phyloP scores from a whole-genome alignment of 345 rosid species.

The Populus ilicifolia region DNA sequence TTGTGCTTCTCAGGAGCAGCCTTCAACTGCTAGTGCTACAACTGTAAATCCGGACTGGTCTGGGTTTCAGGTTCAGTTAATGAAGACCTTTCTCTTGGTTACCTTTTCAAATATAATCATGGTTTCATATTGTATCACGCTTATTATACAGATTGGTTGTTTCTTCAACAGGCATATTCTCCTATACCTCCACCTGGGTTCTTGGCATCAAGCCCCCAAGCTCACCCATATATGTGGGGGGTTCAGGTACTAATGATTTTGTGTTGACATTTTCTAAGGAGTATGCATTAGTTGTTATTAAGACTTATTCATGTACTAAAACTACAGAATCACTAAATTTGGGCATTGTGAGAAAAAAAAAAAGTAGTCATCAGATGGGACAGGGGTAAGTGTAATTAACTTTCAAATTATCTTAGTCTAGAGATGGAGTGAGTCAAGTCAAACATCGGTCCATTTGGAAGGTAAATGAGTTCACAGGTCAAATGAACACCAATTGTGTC shows the following conservation, averaged over 20 bases:
- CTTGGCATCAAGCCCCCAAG: constrained; percentile 95
- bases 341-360: not conserved
- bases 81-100: constrained; percentile 2
- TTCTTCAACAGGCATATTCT: constrained; percentile 67
- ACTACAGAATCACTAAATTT: not conserved
- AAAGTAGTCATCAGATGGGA: not conserved
- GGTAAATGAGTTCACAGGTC: constrained; percentile 1
- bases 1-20: constrained; percentile 58
- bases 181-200: constrained; percentile 93
- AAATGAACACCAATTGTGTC: not conserved
- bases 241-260: constrained; percentile 64
- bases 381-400: not conserved
- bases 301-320: not conserved
- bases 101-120: not conserved
- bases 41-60: constrained; percentile 87
- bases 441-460: not conserved
- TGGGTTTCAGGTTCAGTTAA: constrained; percentile 75
- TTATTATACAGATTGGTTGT: constrained; percentile 19
- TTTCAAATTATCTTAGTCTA: not conserved
- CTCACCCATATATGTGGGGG: constrained; percentile 99
- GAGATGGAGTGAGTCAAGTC: not conserved
- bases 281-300: not conserved
- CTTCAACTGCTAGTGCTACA: constrained; percentile 51
- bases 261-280: not conserved
- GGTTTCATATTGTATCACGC: constrained; percentile 12